Percentiles rank a stretch among this genome's conserved stretches.
These are phyloP conservation scores for Pseudozyma sp. DNA, from an alignment of 1,284 basidiomycete genomes.

Conservation along the genomic window DNA sequence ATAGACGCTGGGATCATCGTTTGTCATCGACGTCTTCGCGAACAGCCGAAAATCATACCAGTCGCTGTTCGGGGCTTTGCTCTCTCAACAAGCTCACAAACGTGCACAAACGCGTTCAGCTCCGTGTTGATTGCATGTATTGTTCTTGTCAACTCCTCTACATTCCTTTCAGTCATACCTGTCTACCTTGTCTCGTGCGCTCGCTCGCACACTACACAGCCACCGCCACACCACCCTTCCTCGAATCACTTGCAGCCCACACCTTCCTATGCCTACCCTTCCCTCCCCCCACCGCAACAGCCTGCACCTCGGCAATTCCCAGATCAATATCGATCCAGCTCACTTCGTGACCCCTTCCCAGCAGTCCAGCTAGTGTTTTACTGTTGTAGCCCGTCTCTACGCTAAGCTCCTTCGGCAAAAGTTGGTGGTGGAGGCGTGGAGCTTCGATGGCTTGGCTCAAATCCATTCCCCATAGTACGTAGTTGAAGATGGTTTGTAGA, in stretches of 20 bases:
- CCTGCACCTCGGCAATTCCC: conserved; percentile 59
- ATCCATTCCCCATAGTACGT: conserved; percentile 81
- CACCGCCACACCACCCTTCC: conserved; percentile 59
- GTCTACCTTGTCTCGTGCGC: too few species aligned
- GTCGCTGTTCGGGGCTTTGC: too few species aligned
- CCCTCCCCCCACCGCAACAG: conserved; percentile 26
- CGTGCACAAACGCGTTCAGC: too few species aligned
- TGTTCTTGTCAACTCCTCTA: too few species aligned
- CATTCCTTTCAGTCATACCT: too few species aligned
- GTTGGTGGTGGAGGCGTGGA: conserved; percentile 89
- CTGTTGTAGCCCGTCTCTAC: conserved; percentile 57
- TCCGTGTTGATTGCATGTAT: too few species aligned
- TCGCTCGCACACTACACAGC: conserved; percentile 43
- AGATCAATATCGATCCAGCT: conserved; percentile 56
- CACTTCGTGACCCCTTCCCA: conserved; percentile 50
- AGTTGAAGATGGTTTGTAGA: conserved; percentile 83
- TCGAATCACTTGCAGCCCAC: conserved; percentile 56
- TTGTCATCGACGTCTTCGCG: too few species aligned
- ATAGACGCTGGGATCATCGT: too few species aligned
- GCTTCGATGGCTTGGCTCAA: conserved; percentile 83
- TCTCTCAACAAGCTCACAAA: too few species aligned
- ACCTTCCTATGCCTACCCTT: conserved; percentile 23
- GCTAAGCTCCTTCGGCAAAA: conserved; percentile 50
- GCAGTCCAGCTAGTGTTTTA: conserved; percentile 38
- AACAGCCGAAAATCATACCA: too few species aligned